Percentiles rank a stretch among this genome's conserved stretches.
Conservation (phyloP, 768 basidiomycete genomes). For the Strobilomyces echinocephalus region DNA sequence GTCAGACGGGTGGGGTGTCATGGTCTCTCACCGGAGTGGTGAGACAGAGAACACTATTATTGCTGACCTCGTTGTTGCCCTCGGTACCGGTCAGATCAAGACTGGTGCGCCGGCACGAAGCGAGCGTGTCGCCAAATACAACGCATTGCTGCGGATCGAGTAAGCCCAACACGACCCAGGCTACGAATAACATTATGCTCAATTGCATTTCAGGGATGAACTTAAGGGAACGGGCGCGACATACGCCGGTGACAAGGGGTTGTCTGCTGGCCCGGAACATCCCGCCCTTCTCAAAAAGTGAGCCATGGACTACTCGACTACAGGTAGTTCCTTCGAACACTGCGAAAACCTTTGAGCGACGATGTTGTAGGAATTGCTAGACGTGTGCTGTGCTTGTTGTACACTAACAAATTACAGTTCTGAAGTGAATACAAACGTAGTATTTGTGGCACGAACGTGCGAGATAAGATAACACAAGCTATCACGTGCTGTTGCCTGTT, state of each 20-base stretch:
- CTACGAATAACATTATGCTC: neutral
- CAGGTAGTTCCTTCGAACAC: conserved; percentile 3
- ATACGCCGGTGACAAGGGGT: conserved; percentile 75
- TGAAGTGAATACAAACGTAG: conserved; percentile 14
- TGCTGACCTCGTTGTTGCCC: conserved; percentile 91
- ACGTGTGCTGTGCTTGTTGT: conserved; percentile 20
- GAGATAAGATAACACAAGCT: conserved; percentile 22
- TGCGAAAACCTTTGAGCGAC: neutral
- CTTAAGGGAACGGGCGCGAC: conserved; percentile 55
- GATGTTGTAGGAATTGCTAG: conserved; percentile 30
- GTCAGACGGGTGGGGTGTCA: conserved; percentile 97
- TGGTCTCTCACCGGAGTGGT: conserved; percentile 98
- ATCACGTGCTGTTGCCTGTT: conserved; percentile 22
- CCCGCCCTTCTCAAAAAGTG: conserved; percentile 73
- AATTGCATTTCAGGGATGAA: conserved; percentile 56
- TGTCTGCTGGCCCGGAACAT: conserved; percentile 69
- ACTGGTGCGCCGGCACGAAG: conserved; percentile 94
- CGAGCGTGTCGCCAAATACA: conserved; percentile 97
- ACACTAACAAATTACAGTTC: conserved; percentile 22
- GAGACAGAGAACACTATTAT: conserved; percentile 98
- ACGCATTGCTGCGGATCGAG: conserved; percentile 85
- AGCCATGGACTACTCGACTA: conserved; percentile 5
- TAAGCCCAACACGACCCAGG: conserved; percentile 36
- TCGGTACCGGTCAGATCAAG: conserved; percentile 94
- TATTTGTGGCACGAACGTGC: conserved; percentile 5